These are phyloP conservation scores for Fusarium siculi DNA, from an alignment of 2,329 filamentous ascomycete species.

Conservation along the genomic window DNA sequence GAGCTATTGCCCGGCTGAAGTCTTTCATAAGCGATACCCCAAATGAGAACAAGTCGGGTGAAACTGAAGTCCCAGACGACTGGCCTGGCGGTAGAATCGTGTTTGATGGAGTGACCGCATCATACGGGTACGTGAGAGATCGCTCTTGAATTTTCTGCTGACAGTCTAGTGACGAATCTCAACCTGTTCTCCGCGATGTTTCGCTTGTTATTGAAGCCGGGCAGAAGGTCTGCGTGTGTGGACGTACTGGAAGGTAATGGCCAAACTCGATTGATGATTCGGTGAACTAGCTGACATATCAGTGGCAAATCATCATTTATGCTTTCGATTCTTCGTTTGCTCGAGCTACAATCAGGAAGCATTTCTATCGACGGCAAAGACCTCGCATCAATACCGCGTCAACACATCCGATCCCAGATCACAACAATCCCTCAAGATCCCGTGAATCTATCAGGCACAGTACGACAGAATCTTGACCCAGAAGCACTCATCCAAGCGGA, in stretches of 20 bases:
- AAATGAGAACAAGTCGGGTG: constrained; percentile 40
- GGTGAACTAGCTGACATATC: background rate
- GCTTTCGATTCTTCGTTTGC: constrained; percentile 58
- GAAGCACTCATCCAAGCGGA: constrained; percentile 46
- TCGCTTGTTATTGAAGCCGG: constrained; percentile 47
- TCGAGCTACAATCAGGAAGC: constrained; percentile 52
- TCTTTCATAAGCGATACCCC: constrained; percentile 44
- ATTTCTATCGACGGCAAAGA: constrained; percentile 58
- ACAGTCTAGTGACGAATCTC: constrained; percentile 23
- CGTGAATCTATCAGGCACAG: constrained; percentile 55
- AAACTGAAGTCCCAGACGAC: background rate
- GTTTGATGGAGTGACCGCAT: constrained; percentile 42
- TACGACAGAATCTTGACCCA: constrained; percentile 61
- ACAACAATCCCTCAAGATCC: constrained; percentile 62
- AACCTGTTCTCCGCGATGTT: constrained; percentile 25
- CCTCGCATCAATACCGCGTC: constrained; percentile 53
- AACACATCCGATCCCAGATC: constrained; percentile 55
- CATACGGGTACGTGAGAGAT: constrained; percentile 36
- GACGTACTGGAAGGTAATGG: constrained; percentile 55
- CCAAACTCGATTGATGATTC: accelerated
- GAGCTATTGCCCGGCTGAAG: constrained; percentile 50
- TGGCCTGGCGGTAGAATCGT: constrained; percentile 48
- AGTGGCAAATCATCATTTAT: constrained; percentile 64
- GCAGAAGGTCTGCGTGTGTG: constrained; percentile 61
- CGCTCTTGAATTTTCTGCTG: background rate